Base-by-base conservation (phyloP, 164 flowering plant genomes). In the Tetracentron sinense region DNA sequence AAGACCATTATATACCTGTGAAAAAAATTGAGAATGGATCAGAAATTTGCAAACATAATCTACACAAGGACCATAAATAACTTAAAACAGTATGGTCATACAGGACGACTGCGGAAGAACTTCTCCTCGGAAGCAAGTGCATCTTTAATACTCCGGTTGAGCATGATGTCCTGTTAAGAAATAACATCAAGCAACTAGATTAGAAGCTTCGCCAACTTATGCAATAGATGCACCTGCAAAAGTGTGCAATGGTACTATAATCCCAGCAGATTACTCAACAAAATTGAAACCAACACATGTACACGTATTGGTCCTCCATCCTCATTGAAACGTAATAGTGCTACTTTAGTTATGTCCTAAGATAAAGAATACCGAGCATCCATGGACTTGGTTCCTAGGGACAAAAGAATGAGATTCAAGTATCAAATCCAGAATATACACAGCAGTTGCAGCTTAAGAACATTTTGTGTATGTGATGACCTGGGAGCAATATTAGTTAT, bases 81-180 rank as follows among this genome's bases (percentile, higher is more conserved):
- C 50, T 21, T 17, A 61, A 33, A n/a, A 55, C 17, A 50, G 55
- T 20, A 63, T 20, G 65, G 16, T 64, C 75, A 72, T 91, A 94
- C 99, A 28, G 90, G 88, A 53, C 80, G 90, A 68, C 82, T 82
- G 26, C 88, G 85, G 67, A 91, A 94, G 73, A 89, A 91, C 59
- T 91, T 84, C 66, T 91, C 97, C 75, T 94, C 99, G 16, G 82
- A 85, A 4, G 82, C 75, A 65, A 94, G 87, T 50, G 96, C 99
- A 74, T 91, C 97, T 66, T 86, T 89, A 53, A 94, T 82, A 74
- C 87, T 87, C 44, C 85, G 80, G 74, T 94, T 94, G 33, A 76
- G 60, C 57, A 74, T 49, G 63, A 94, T 88, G 70, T 94, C 97
- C 99, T 91, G 84, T 64, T 61, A 29, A n/a, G 49, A 61, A 21